Percentiles rank a stretch among this genome's conserved stretches.
Conservation (phyloP, 1,284 basidiomycete genomes). For the Pyrrhoderma lamaoense region DNA sequence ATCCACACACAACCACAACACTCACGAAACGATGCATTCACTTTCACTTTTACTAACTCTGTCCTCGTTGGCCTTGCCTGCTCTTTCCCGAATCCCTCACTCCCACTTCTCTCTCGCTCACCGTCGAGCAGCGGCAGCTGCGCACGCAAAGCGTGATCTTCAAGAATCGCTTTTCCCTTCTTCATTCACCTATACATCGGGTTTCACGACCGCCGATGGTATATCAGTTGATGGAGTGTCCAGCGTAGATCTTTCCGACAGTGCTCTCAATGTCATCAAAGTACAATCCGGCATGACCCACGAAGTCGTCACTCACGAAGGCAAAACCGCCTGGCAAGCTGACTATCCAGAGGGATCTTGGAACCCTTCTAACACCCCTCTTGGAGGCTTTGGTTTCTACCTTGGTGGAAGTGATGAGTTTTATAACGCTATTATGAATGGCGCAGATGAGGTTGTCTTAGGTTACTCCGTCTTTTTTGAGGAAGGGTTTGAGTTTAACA, state of each 20-base stretch:
- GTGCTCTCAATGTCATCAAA: conserved; percentile 28
- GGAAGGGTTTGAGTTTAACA: conserved; percentile 19
- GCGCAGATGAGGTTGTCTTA: conserved; percentile 12
- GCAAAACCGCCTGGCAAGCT: conserved; percentile 19
- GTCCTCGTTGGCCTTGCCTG: too few species aligned
- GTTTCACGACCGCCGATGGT: conserved; percentile 19
- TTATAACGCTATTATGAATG: conserved; percentile 7
- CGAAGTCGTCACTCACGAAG: conserved; percentile 13
- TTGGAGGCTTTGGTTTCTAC: conserved; percentile 20
- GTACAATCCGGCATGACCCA: conserved; percentile 16
- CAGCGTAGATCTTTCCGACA: conserved; percentile 21
- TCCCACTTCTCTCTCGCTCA: background rate
- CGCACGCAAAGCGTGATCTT: conserved; percentile 4
- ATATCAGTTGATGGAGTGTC: conserved; percentile 15
- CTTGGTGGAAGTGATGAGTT: conserved; percentile 16
- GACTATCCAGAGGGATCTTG: conserved; percentile 19
- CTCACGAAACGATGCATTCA: too few species aligned
- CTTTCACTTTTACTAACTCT: too few species aligned
- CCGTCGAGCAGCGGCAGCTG: background rate
- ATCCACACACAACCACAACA: too few species aligned
- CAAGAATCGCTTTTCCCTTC: conserved; percentile 19
- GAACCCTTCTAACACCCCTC: conserved; percentile 15
- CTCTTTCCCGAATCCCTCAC: background rate
- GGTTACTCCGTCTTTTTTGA: conserved; percentile 18
- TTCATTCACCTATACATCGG: conserved; percentile 4